Base-by-base conservation (phyloP, 108 stramenopile species). In the Ochromonas danica region DNA sequence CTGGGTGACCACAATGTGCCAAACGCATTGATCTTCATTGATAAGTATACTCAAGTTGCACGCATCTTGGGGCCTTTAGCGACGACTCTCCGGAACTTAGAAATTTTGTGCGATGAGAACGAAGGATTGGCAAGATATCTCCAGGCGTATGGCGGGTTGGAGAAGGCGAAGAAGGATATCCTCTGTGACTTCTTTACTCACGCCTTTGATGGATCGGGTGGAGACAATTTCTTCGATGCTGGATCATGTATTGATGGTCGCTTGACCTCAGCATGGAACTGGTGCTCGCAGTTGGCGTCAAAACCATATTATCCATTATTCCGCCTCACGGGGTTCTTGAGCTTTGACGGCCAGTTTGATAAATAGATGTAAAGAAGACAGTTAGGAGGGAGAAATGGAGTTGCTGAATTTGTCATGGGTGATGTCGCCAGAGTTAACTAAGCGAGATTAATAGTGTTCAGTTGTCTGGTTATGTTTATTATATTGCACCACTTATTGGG, bases 1-100 rank as follows among this genome's bases (percentile, higher is more conserved):
- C 79, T 93, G 43, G 93, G 93, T 33, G 93, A 93, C 79, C 90
- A 90, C 86, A 93, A 93, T 79, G 93, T 93, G 17, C 93, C 93
- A 0, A 92, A 92, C 71, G 90, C 91, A 27, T 81, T 93, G 35
- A 88, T 86, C 41, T 93, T 92, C 71, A 91, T 93, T 81, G 93
- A 93, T 84, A 93, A 93, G 79, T 93, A 93, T 77, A 89, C 91
- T 10, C 93, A 93, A 86, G 93, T 93, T 6, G 86, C 91, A 0
- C 88, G 91, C n/a, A 93, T 93, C 40, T 81, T 93, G 35, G 88
- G 89, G 10, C 91, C 93, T 0, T 89, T 93, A 31, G 88, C 92
- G 14, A 83, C 42, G 39, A 90, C 90, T 80, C 62, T 93, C 60
- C 84, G 88, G 60, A 87, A 89, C 60, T 45, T 90, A 28, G 88